Conservation (phyloP, 1,284 basidiomycete species). For the Cutaneotrichosporon arboriforme region DNA sequence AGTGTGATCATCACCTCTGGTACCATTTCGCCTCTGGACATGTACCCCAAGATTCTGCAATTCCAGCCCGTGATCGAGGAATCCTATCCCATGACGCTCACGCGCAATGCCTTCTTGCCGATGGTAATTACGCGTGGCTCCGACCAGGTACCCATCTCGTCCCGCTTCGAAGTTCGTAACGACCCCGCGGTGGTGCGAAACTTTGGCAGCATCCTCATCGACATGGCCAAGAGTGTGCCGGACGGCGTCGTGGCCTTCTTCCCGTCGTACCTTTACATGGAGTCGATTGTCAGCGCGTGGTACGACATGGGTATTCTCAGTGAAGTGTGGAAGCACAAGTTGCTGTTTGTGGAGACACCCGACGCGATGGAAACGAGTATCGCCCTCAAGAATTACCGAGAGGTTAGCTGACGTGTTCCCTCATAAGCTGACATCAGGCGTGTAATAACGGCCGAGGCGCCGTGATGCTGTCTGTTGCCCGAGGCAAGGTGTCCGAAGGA, state of each 20-base stretch:
- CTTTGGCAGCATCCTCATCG: slow-evolving; percentile 95
- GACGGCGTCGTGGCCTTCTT: slow-evolving; percentile 99
- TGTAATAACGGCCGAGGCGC: slow-evolving; percentile 98
- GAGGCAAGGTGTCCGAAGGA: slow-evolving; percentile 98
- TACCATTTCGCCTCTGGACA: slow-evolving; percentile 96
- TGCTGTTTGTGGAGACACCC: slow-evolving; percentile 98
- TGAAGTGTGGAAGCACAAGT: slow-evolving; percentile 99
- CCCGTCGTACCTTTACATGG: slow-evolving; percentile 99
- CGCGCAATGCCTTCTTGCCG: slow-evolving; percentile 95
- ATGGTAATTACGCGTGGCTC: slow-evolving; percentile 96
- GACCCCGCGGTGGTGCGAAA: slow-evolving; percentile 98
- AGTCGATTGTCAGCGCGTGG: slow-evolving; percentile 98
- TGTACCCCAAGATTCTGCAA: slow-evolving; percentile 99
- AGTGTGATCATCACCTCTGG: slow-evolving; percentile 98
- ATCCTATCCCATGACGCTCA: slow-evolving; percentile 96
- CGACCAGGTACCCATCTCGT: slow-evolving; percentile 97
- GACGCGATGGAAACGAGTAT: slow-evolving; percentile 99
- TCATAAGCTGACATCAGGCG: slow-evolving; percentile 55
- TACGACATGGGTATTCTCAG: slow-evolving; percentile 99
- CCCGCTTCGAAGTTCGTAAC: slow-evolving; percentile 98
- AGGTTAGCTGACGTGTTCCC: slow-evolving; percentile 54
- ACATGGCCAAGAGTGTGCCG: slow-evolving; percentile 95
- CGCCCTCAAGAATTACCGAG: slow-evolving; percentile 92
- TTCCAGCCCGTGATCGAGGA: slow-evolving; percentile 97
- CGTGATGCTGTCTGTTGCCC: slow-evolving; percentile 90